Base-by-base conservation (phyloP, 2,329 filamentous ascomycete genomes). In the Phyllosticta citribraziliensis region DNA sequence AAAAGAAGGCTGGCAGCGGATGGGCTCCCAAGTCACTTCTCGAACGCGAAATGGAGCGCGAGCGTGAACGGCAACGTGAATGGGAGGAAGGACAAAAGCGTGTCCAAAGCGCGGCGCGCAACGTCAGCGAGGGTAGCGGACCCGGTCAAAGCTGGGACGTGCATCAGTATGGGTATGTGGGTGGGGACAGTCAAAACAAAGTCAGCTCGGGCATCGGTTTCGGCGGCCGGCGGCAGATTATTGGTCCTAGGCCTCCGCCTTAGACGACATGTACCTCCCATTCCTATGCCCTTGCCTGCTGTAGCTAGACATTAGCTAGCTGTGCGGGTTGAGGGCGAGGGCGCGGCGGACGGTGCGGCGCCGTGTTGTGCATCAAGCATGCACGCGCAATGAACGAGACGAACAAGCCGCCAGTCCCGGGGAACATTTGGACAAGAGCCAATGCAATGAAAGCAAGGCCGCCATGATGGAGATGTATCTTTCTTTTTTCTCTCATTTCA, bases 31-130 rank as follows among this genome's bases (percentile, higher is more conserved):
- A 87, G 75, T 88, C 85, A 0, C 79, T 91, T 10, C 80, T 91
- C 1, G 88, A 91, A 74, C 83, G 87, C 27, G 88, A 92, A 73
- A 91, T 91, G 87, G 88, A 92, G 72, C 79, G 87, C 70, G 88
- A 92, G 73, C 80, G 88, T 9, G 84, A 90, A 75, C 79, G 88
- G 14, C 88, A 92, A 74, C 81, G 80, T 61, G 88, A 92, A 71
- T 92, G 89, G 89, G 89, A 94, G 72, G 84, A 88, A 64, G 78
- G 84, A 1, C 89, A 93, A 73, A 79, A 84, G 68, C 84, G 83
- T 65, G 82, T 84, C 19, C 82, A 83, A 22, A 80, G 80, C 60
- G 80, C 82, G 0, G 77, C 79, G 5, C 79, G 78, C 35, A 77
- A 81, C 19, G 73, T 75, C 1, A 80, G 82, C 14, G 84, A 87